These are phyloP conservation scores for Saccharomyces hybrid DNA, from an alignment of 1,139 yeast species.

Conservation along the genomic window DNA sequence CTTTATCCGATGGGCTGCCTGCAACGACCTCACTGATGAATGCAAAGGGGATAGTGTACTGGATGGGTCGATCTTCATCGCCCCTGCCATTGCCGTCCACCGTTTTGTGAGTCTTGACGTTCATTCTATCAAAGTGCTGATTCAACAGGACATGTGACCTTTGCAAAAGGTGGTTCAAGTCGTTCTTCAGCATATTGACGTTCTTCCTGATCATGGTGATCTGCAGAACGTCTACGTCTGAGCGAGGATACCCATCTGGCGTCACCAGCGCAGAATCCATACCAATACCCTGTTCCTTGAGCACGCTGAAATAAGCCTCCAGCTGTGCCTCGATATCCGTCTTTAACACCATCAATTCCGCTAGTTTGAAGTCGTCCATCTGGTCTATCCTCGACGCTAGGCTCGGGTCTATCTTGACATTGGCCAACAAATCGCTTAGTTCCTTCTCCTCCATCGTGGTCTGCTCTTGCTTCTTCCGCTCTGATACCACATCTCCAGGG, in stretches of 20 bases:
- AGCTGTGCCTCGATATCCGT: conserved; percentile 18
- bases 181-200: conserved; percentile 64
- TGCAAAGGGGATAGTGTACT: conserved; percentile 47
- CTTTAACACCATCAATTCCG: conserved; percentile 12
- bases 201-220: conserved; percentile 54
- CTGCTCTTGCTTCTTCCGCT: neutral
- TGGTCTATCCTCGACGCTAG: neutral
- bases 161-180: conserved; percentile 46
- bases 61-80: neutral
- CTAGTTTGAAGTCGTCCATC: neutral
- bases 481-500: neutral
- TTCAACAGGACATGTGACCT: conserved; percentile 42
- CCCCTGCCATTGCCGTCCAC: neutral
- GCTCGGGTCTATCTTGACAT: neutral
- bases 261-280: conserved; percentile 62
- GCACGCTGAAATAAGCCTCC: conserved; percentile 10
- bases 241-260: conserved; percentile 75
- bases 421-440: neutral
- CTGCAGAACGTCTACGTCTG: conserved; percentile 71
- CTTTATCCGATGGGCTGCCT: conserved; percentile 42
- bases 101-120: neutral
- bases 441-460: neutral
- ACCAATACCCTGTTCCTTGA: conserved; percentile 37
- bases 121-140: conserved; percentile 34
- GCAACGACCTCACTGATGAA: conserved; percentile 40